These are phyloP conservation scores for Fusarium metavorans DNA, from an alignment of 2,329 filamentous ascomycete genomes.

Conservation along the genomic window DNA sequence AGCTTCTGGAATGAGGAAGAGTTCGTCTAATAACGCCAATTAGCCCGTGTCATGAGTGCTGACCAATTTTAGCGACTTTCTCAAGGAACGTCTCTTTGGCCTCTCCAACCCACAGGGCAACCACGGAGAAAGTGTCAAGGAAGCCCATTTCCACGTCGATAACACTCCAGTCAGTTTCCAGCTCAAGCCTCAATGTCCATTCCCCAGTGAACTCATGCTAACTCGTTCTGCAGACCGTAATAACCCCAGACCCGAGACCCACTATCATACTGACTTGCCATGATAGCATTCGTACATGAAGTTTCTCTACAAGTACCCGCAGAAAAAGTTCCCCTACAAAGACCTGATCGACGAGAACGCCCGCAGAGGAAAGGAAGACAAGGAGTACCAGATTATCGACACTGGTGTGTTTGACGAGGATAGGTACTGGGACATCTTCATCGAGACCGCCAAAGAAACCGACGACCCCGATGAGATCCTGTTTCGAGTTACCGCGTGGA, in stretches of 20 bases:
- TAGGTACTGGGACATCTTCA: slow-evolving; percentile 96
- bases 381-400: slow-evolving; percentile 92
- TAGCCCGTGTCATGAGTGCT: slow-evolving; percentile 46
- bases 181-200: not conserved
- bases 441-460: slow-evolving; percentile 95
- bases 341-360: slow-evolving; percentile 88
- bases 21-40: slow-evolving; percentile 58
- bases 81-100: slow-evolving; percentile 95
- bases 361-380: slow-evolving; percentile 78
- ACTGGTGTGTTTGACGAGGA: slow-evolving; percentile 90
- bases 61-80: slow-evolving; percentile 75
- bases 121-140: slow-evolving; percentile 96
- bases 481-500: slow-evolving; percentile 97
- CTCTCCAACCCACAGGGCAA: slow-evolving; percentile 97
- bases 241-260: slow-evolving; percentile 13
- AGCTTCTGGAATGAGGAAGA: slow-evolving; percentile 98
- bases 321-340: slow-evolving; percentile 91
- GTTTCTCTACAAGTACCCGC: slow-evolving; percentile 96
- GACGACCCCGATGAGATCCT: slow-evolving; percentile 91
- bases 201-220: slow-evolving; percentile 22
- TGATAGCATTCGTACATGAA: slow-evolving; percentile 97
- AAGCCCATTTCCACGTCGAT: slow-evolving; percentile 95
- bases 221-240: slow-evolving; percentile 58
- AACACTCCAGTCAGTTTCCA: slow-evolving; percentile 77
- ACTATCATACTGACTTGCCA: slow-evolving; percentile 25